Evolutionary conservation across 192 early-diverging fungal species (phyloP), one percentile per base, ranked within the genome.

Genomic region (Coemansia sp.): DNA sequence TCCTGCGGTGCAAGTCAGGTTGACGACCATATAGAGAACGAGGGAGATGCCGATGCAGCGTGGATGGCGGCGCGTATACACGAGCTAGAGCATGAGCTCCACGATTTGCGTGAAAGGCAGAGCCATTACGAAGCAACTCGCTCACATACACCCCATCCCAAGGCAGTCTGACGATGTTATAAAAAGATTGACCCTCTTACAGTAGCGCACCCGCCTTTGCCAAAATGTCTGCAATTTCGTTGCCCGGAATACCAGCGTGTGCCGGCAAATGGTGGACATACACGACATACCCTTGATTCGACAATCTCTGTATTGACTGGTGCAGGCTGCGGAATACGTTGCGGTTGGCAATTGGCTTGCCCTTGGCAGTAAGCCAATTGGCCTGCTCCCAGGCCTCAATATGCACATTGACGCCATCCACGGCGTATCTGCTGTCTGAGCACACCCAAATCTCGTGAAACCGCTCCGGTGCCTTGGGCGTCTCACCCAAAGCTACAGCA

Each of bases 161-260:
- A 3, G 19, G 14, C 8, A 11, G 21, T 58, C 15, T 22, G 14
- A 17, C 27, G 8, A 15, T 12, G 2, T 15, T 15, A 38, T 21
- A 34, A 46, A 4, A 35, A 17, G 0, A 10, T 15, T 37, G 22
- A 9, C 19, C 22, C 4, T 43, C 3, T 38, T 61, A 63, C 4
- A 78, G 24, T 15, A 78, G 46, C 0, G 76, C 76, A 9, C 76
- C 76, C 22, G 76, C 76, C 24, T 78, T 78, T 38, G 76, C 76
- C 58, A 78, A 35, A 54, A 67, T 66, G 29, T 78, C 76, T 1
- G 76, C 76, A 22, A 72, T 48, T 32, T 72, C 76, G 60, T 78
- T 78, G 24, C 76, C 76, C 8, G 54, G 32, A 32, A 78, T 72
- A 1, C 66, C 76, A 3, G 61, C 65, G 26, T 78, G 76, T 0